phyloP scores from a whole-genome alignment of 2,329 filamentous ascomycete genomes.

The Paraphoma sp. region DNA sequence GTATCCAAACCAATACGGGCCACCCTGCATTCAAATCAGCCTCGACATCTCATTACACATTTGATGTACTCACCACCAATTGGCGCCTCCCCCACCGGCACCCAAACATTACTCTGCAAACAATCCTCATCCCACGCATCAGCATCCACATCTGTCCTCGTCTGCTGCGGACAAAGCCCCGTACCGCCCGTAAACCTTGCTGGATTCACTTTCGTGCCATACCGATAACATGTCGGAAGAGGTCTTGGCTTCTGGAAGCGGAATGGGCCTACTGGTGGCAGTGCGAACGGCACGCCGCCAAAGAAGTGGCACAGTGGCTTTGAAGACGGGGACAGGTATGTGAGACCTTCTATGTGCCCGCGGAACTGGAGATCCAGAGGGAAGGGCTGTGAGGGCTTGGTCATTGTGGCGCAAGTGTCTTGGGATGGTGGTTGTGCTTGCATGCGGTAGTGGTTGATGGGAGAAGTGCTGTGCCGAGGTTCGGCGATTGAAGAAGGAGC shows the following conservation, averaged over 20 bases:
- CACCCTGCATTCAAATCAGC: conserved; percentile 50
- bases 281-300: conserved; percentile 62
- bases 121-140: conserved; percentile 60
- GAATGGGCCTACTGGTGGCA: conserved; percentile 56
- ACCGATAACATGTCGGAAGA: conserved; percentile 57
- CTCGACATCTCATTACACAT: neutral
- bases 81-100: conserved; percentile 56
- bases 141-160: conserved; percentile 19
- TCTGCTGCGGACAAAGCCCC: conserved; percentile 60
- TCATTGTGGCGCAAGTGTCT: conserved; percentile 14
- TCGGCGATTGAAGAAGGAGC: neutral
- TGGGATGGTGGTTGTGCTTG: neutral
- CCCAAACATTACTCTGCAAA: conserved; percentile 63
- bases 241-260: conserved; percentile 59
- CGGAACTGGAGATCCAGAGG: conserved; percentile 49
- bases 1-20: conserved; percentile 66
- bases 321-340: conserved; percentile 45
- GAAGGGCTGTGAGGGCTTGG: conserved; percentile 35
- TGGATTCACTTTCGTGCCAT: conserved; percentile 58
- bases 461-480: neutral
- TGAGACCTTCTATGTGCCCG: conserved; percentile 59
- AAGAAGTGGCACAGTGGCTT: conserved; percentile 58
- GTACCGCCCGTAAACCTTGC: conserved; percentile 52
- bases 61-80: conserved; percentile 33
- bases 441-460: neutral